Evolutionary conservation across 2,329 filamentous ascomycete genomes (phyloP), one percentile per base, ranked within the genome.

Genomic region (Fusarium subtropicale): DNA sequence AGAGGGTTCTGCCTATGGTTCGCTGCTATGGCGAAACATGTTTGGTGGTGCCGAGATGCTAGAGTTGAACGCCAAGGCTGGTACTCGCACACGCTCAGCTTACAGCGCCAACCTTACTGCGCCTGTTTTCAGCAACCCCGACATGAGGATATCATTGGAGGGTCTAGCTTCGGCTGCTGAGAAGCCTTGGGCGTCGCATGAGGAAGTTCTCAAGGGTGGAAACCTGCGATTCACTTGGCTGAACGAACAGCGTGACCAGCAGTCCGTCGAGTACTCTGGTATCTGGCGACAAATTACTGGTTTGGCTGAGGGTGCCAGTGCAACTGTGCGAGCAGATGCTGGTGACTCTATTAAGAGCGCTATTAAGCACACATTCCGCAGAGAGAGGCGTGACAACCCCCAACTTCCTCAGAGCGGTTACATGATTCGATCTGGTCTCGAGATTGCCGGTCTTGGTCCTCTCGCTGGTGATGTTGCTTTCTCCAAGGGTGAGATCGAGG

Each of bases 21-120:
- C 96, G 71, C 86, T 94, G 45, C 86, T 95, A 53, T 90, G 94
- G 84, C 90, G 96, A 72, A 99, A 99, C 80, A 87, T 99, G 63
- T 93, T 99, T 77, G 96, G 96, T 53, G 96, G 96, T 39, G 96
- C 94, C 26, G 96, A 99, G 82, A 92, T 91, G 59, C 82, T 99
- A 67, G 93, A 92, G 54, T 83, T 97, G 63, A 95, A 97, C 75
- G 94, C 93, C 50, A 94, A 93, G 33, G 83, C 94, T 26, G 96
- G 96, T 60, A 98, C 95, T 9, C 88, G 96, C 45, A 98, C 96
- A 30, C 87, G 94, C 48, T 97, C 94, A 4, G 92, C 95, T 28
- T 98, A 98, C 81, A 94, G 93, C 69, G 93, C 93, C 56, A 90
- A 89, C 60, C 91, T 98, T 66, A 91, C 93, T 64, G 90, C 92